These are phyloP conservation scores for Bonia amplexicaulis DNA, from an alignment of 176 grass and related monocot species.

Conservation along the genomic window DNA sequence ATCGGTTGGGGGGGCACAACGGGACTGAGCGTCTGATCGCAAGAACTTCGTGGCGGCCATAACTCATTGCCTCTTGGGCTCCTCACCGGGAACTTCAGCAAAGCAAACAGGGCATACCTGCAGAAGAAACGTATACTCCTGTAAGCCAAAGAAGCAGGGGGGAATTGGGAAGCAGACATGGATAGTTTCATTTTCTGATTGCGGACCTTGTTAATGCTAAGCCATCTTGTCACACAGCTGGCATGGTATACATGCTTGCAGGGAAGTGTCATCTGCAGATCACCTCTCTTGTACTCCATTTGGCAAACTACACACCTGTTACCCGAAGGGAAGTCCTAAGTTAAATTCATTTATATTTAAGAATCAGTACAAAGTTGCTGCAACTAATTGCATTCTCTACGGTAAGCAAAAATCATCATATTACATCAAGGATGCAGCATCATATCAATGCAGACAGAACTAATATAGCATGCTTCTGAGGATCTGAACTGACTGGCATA, in stretches of 20 bases:
- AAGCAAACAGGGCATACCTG: constrained; percentile 93
- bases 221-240: constrained; percentile 83
- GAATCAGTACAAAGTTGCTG: neutral
- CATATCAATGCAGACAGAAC: neutral
- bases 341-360: constrained; percentile 24
- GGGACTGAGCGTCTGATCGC: neutral
- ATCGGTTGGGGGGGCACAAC: neutral
- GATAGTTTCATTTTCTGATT: neutral
- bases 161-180: neutral
- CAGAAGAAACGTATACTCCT: constrained; percentile 18
- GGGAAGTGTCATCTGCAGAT: constrained; percentile 85
- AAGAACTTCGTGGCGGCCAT: constrained; percentile 25
- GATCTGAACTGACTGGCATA: neutral
- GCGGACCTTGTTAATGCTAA: constrained; percentile 90
- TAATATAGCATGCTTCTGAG: neutral
- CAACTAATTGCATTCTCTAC: neutral
- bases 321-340: neutral
- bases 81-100: constrained; percentile 59
- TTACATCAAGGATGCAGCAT: neutral
- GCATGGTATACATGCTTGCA: constrained; percentile 93
- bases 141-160: constrained; percentile 2
- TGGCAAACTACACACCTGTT: constrained; percentile 92
- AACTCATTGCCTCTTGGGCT: constrained; percentile 53
- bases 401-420: neutral
- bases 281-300: constrained; percentile 91